Conservation (phyloP, 495 filamentous ascomycete genomes). For the Oleoguttula mirabilis region DNA sequence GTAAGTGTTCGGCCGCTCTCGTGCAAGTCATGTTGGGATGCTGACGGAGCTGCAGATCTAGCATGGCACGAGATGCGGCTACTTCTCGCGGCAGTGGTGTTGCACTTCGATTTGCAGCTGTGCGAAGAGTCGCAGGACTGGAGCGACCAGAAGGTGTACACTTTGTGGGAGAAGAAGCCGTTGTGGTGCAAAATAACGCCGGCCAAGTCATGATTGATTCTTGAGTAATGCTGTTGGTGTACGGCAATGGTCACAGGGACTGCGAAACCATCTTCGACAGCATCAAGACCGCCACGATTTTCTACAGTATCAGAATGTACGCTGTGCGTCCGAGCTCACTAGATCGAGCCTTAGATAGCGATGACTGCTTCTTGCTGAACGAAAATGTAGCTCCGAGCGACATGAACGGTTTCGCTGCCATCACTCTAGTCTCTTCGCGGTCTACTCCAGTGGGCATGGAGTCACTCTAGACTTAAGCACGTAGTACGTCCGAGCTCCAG, state of each 20-base stretch:
- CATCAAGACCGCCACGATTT: slow-evolving; percentile 4
- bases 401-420: too few relatives aligned
- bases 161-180: slow-evolving; percentile 36
- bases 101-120: slow-evolving; percentile 26
- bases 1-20: neutral
- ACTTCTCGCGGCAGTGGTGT: slow-evolving; percentile 24
- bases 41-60: slow-evolving; percentile 27
- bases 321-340: too few relatives aligned
- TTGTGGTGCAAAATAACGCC: slow-evolving; percentile 15
- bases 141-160: slow-evolving; percentile 22
- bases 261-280: slow-evolving; percentile 1
- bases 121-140: slow-evolving; percentile 25
- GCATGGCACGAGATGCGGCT: slow-evolving; percentile 30
- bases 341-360: too few relatives aligned
- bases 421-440: too few relatives aligned
- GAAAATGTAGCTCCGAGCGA: too few relatives aligned
- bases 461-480: too few relatives aligned
- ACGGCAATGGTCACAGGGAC: too few relatives aligned
- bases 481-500: too few relatives aligned
- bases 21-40: neutral
- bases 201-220: neutral
- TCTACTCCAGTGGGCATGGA: too few relatives aligned
- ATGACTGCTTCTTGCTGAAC: too few relatives aligned
- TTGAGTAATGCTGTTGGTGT: too few relatives aligned
- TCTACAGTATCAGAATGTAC: slow-evolving; percentile 1